Base-by-base conservation (phyloP, 495 filamentous ascomycete species). In the Jackrogersella multiformis region DNA sequence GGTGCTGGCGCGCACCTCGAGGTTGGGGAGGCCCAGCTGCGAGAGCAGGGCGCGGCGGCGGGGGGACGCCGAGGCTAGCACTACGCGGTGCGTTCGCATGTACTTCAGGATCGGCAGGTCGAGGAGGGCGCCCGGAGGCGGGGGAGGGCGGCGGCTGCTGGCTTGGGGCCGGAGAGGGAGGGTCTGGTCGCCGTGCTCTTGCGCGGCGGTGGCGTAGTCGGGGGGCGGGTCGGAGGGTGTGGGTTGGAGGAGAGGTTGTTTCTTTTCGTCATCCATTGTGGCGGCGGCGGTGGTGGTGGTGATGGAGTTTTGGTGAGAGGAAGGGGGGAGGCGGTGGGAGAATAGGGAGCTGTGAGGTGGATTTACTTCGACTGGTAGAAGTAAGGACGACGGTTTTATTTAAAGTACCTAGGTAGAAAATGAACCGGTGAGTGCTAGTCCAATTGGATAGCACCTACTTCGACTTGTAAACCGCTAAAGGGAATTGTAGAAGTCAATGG, bases 11-110 rank as follows among this genome's bases (percentile, higher is more conserved):
- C 90, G 82, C 70, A 97, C 84, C 63, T 97, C 92, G 77, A 97
- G 76, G 72, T 90, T 86, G 30, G 82, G 81, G 5, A 96, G 85
- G 66, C 91, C 91, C 39, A 96, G 81, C 82, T 88, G 88, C 4
- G 82, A 74, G 45, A 99, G 87, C 4, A 99, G 88, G 69, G 90
- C 88, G 68, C 87, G 89, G 21, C 96, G 85, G 12, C 95, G 85
- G 0, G 96, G 95, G 0, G 92, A 97, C 41, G 88, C 85, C 1
- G 92, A 96, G 65, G 95, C 95, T 8, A 99, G 88, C 69, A 99
- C 90, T 7, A 94, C 85, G 59, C 94, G 84, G 74, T 89, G 90
- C 39, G 80, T 82, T 67, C 87, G 84, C 49, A 98, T 85, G 72
- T 83, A 77, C 56, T 85, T 86, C 21, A 99, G 82, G 53, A 90